phyloP scores from a whole-genome alignment of 805 yeast genomes.

The Candida silvicultrix region DNA sequence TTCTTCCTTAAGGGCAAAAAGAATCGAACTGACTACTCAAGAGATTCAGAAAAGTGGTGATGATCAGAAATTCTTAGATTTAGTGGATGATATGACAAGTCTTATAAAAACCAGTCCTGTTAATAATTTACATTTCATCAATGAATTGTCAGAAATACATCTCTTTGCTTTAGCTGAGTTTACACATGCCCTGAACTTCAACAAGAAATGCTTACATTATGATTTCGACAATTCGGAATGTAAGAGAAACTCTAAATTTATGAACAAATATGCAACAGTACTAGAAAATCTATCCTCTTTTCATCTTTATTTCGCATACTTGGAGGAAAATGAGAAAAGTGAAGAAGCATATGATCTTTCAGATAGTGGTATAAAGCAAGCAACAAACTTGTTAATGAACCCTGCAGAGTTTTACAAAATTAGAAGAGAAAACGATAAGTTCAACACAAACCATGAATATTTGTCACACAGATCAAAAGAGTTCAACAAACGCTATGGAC shows the following conservation, averaged over 20 bases:
- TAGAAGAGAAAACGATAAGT: conserved; percentile 15
- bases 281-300: conserved; percentile 30
- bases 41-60: conserved; percentile 12
- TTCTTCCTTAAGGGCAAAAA: conserved; percentile 26
- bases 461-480: conserved; percentile 8
- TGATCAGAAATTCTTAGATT: conserved; percentile 11
- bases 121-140: conserved; percentile 22
- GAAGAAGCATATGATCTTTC: conserved; percentile 32
- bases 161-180: conserved; percentile 47
- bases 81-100: conserved; percentile 23
- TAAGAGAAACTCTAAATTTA: conserved; percentile 47
- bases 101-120: conserved; percentile 21
- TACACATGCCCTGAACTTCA: conserved; percentile 41
- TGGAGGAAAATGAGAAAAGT: conserved; percentile 26
- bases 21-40: conserved; percentile 24
- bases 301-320: conserved; percentile 38
- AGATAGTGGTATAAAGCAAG: conserved; percentile 34
- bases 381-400: conserved; percentile 28
- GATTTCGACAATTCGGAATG: conserved; percentile 71
- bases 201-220: conserved; percentile 65
- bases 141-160: conserved; percentile 31
- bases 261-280: conserved; percentile 33
- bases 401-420: conserved; percentile 13
- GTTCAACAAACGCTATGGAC: conserved; percentile 13
- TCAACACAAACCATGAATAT: conserved; percentile 15